A percentile compares a stretch with the other conserved stretches of the same genome.
Evolutionary conservation across 1,284 basidiomycete species (phyloP).

Genomic region (Cystobasidium slooffiae): DNA sequence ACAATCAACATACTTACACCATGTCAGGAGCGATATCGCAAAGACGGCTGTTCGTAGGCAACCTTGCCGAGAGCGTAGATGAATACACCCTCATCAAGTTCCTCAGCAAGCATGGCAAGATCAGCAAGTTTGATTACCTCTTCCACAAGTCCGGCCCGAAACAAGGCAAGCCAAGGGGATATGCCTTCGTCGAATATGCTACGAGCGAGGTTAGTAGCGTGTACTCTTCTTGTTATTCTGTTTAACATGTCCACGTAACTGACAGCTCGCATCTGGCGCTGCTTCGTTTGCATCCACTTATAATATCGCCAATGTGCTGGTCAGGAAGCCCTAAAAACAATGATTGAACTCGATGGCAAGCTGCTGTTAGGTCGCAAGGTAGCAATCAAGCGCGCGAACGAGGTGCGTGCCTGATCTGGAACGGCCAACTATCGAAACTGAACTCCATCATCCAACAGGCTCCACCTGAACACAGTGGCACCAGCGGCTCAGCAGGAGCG

Average conservation of each 20-base stretch:
- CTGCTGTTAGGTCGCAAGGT: slow-evolving; percentile 82
- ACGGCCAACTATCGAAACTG: slow-evolving; percentile 3
- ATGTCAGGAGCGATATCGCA: slow-evolving; percentile 29
- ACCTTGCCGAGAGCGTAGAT: slow-evolving; percentile 83
- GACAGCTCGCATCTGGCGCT: slow-evolving; percentile 20
- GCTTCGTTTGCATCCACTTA: slow-evolving; percentile 3
- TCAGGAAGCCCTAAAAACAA: slow-evolving; percentile 83
- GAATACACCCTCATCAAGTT: slow-evolving; percentile 88
- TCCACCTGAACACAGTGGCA: slow-evolving; percentile 50
- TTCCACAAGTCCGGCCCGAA: slow-evolving; percentile 89
- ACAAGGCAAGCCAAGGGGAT: slow-evolving; percentile 91
- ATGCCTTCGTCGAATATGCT: slow-evolving; percentile 88
- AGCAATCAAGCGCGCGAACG: slow-evolving; percentile 82
- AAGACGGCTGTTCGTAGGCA: slow-evolving; percentile 81
- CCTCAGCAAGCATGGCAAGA: slow-evolving; percentile 87
- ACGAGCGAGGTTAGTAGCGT: slow-evolving; percentile 71
- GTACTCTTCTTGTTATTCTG: not conserved
- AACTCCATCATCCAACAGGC: slow-evolving; percentile 51
- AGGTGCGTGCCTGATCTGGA: slow-evolving; percentile 18
- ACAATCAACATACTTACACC: too few relatives aligned
- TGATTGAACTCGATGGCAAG: slow-evolving; percentile 75
- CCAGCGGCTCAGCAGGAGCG: slow-evolving; percentile 57
- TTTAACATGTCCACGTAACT: not conserved
- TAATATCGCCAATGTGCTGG: slow-evolving; percentile 43
- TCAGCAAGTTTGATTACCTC: slow-evolving; percentile 88